A percentile compares a stretch with the other conserved stretches of the same genome.
phyloP scores from a whole-genome alignment of 2,329 filamentous ascomycete species.

The Sclerotinia spermophila region DNA sequence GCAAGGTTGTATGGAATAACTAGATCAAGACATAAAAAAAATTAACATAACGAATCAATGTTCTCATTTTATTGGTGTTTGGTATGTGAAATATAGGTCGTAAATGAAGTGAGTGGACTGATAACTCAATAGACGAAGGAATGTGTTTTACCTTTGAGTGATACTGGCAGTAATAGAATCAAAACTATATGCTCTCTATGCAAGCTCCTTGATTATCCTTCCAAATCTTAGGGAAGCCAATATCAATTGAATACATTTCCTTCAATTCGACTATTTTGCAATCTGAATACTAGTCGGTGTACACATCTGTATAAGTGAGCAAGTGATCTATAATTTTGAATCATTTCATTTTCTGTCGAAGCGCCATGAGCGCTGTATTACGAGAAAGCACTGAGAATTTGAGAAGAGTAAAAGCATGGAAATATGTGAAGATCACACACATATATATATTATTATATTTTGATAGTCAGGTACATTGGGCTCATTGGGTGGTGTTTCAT shows the following conservation, averaged over 20 bases:
- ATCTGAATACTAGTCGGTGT: too few relatives aligned
- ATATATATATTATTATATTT: neutral
- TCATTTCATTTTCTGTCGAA: neutral
- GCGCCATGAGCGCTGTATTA: neutral
- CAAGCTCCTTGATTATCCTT: neutral
- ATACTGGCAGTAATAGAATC: neutral
- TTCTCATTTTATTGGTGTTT: neutral
- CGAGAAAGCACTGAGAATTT: neutral
- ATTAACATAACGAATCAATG: conserved; percentile 1
- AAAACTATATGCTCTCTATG: neutral
- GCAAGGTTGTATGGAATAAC: conserved; percentile 4
- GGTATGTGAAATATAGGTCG: neutral
- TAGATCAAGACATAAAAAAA: conserved; percentile 1
- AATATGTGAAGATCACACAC: neutral
- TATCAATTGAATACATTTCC: too few relatives aligned
- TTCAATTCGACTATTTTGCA: too few relatives aligned
- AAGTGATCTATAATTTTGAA: neutral
- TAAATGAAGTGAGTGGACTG: neutral
- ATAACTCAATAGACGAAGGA: neutral
- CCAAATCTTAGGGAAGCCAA: neutral
- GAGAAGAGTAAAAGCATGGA: neutral
- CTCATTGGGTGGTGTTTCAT: neutral
- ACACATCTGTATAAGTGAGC: too few relatives aligned
- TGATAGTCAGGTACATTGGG: conserved; percentile 4
- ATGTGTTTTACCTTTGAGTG: neutral